These are phyloP conservation scores for Pythium vanterpoolii DNA, from an alignment of 352 stramenopile species.

Conservation along the genomic window DNA sequence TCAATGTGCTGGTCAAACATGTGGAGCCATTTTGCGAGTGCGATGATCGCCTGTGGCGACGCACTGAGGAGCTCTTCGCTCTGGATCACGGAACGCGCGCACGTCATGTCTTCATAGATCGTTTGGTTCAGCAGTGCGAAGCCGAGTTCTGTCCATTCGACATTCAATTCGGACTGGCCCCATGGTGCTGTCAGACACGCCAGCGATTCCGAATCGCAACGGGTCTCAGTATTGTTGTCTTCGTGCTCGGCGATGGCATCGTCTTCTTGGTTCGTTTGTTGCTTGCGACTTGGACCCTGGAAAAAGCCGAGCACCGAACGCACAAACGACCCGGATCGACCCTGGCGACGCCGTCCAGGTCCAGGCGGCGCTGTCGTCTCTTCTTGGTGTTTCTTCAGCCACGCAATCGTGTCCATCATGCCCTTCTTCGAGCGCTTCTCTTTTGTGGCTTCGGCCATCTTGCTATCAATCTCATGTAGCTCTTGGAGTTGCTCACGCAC, in stretches of 20 bases:
- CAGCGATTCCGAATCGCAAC: slow-evolving; percentile 19
- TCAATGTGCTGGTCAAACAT: slow-evolving; percentile 61
- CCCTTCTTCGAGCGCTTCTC: slow-evolving; percentile 34
- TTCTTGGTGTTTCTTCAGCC: slow-evolving; percentile 63
- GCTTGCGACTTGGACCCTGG: slow-evolving; percentile 20
- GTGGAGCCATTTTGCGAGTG: slow-evolving; percentile 59
- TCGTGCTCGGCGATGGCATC: neutral
- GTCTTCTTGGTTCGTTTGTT: slow-evolving; percentile 4
- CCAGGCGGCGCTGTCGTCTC: slow-evolving; percentile 26
- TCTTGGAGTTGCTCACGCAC: slow-evolving; percentile 28
- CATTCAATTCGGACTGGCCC: slow-evolving; percentile 40
- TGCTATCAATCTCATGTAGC: slow-evolving; percentile 27
- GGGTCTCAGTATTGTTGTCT: slow-evolving; percentile 14
- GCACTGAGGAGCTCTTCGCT: slow-evolving; percentile 48
- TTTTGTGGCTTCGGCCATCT: slow-evolving; percentile 13
- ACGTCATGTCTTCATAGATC: slow-evolving; percentile 56
- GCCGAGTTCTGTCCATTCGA: slow-evolving; percentile 48
- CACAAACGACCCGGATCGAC: slow-evolving; percentile 61
- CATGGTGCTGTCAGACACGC: slow-evolving; percentile 36
- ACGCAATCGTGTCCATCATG: slow-evolving; percentile 62
- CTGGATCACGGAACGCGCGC: slow-evolving; percentile 43
- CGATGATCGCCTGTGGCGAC: slow-evolving; percentile 46
- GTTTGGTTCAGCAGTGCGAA: slow-evolving; percentile 54
- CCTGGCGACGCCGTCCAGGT: slow-evolving; percentile 33
- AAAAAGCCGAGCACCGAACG: slow-evolving; percentile 55